Percentiles rank a stretch among this genome's conserved stretches.
Conservation (phyloP, 2,329 filamentous ascomycete species). For the Xylariaceae sp. region DNA sequence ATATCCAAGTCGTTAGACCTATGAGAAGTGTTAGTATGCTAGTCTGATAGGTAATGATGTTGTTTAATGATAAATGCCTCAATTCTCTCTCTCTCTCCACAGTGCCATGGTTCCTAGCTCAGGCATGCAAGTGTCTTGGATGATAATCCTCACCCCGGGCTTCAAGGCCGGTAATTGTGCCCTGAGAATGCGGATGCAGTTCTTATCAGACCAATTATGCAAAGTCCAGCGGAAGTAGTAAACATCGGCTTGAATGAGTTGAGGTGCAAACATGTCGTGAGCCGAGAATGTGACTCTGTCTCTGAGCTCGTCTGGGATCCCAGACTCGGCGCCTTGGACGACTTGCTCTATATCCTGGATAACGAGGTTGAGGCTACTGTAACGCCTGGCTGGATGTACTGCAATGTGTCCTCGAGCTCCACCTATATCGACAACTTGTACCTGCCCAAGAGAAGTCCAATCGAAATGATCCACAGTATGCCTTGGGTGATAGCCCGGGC, state of each 20-base stretch:
- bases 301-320: background rate
- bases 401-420: slow-evolving; percentile 35
- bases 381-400: slow-evolving; percentile 37
- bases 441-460: slow-evolving; percentile 19
- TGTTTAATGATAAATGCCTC: no score
- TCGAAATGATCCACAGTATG: slow-evolving; percentile 27
- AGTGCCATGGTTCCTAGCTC: background rate
- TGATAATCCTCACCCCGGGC: slow-evolving; percentile 40
- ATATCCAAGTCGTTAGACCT: slow-evolving; percentile 48
- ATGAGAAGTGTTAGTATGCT: no score
- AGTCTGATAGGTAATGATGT: no score
- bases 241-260: slow-evolving; percentile 43
- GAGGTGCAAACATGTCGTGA: slow-evolving; percentile 34
- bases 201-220: slow-evolving; percentile 53
- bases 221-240: slow-evolving; percentile 53
- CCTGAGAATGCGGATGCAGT: slow-evolving; percentile 41
- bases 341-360: background rate
- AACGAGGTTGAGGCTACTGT: background rate
- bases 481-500: background rate
- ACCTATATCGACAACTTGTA: slow-evolving; percentile 29
- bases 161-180: slow-evolving; percentile 48
- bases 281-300: slow-evolving; percentile 21
- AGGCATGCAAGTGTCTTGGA: slow-evolving; percentile 27
- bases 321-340: background rate
- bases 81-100: slow-evolving; percentile 25